Conservation (phyloP, 768 basidiomycete genomes). For the Panellus pusillus region DNA sequence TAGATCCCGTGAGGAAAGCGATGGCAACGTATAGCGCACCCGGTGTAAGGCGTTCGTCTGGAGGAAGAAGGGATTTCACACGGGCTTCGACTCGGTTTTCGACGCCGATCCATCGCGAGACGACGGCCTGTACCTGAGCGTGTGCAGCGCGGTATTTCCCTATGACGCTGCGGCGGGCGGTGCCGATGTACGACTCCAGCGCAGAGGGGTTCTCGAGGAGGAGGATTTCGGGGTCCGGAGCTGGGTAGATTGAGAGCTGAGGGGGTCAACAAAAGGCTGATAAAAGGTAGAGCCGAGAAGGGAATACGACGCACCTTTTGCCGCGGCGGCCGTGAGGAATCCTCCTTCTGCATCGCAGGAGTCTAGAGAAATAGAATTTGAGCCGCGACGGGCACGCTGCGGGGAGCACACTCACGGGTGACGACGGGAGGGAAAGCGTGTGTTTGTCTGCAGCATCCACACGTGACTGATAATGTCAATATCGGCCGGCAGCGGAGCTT, state of each 20-base stretch:
- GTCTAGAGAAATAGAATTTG: too few relatives aligned
- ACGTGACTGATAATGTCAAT: too few relatives aligned
- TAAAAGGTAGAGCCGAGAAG: too few relatives aligned
- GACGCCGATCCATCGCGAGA: constrained; percentile 82
- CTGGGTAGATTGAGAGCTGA: constrained; percentile 85
- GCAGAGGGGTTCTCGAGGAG: constrained; percentile 74
- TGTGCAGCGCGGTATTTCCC: constrained; percentile 57
- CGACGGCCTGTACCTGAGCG: constrained; percentile 65
- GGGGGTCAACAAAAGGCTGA: too few relatives aligned
- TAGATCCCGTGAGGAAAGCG: constrained; percentile 83
- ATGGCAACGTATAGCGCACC: constrained; percentile 91
- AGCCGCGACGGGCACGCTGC: too few relatives aligned
- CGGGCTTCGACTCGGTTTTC: constrained; percentile 90
- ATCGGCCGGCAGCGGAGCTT: too few relatives aligned
- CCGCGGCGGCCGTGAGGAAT: too few relatives aligned
- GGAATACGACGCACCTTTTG: too few relatives aligned
- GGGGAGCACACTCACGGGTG: too few relatives aligned
- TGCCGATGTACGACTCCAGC: constrained; percentile 76
- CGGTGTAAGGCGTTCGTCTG: constrained; percentile 82
- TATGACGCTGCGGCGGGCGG: constrained; percentile 60
- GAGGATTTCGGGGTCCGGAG: constrained; percentile 56
- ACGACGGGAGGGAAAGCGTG: too few relatives aligned
- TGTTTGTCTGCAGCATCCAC: too few relatives aligned
- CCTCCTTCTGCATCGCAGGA: too few relatives aligned
- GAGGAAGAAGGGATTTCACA: constrained; percentile 78